phyloP scores from a whole-genome alignment of 2,329 filamentous ascomycete species.

The Colletotrichum brevisporum region DNA sequence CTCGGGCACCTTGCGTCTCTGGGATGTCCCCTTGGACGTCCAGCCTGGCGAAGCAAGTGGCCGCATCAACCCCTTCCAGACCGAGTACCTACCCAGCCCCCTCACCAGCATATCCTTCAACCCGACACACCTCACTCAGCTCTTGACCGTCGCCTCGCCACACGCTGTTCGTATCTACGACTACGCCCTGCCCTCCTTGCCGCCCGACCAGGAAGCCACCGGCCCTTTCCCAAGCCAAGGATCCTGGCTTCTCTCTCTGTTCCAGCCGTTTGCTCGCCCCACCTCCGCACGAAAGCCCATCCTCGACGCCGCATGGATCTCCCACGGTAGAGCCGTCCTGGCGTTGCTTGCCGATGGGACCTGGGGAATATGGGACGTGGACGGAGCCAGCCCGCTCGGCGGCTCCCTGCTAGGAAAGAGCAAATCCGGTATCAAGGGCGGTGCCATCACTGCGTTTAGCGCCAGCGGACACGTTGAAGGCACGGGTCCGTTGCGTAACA shows the following conservation, averaged over 20 bases:
- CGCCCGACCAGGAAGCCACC: slow-evolving; percentile 64
- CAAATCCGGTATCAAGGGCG: slow-evolving; percentile 67
- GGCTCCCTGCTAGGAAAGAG: slow-evolving; percentile 64
- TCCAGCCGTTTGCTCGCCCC: slow-evolving; percentile 67
- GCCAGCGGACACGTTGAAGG: slow-evolving; percentile 73
- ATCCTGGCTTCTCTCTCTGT: slow-evolving; percentile 75
- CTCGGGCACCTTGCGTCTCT: slow-evolving; percentile 70
- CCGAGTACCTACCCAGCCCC: slow-evolving; percentile 69
- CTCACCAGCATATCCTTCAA: slow-evolving; percentile 73
- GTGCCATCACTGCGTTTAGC: slow-evolving; percentile 71
- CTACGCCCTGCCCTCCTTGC: slow-evolving; percentile 67
- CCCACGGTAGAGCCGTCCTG: slow-evolving; percentile 71
- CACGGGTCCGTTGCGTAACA: slow-evolving; percentile 65
- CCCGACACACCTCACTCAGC: slow-evolving; percentile 69
- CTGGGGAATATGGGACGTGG: slow-evolving; percentile 78
- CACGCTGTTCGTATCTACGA: slow-evolving; percentile 75
- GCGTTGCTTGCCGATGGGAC: slow-evolving; percentile 73
- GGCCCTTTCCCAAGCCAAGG: slow-evolving; percentile 70
- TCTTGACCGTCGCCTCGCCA: slow-evolving; percentile 68
- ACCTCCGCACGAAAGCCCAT: slow-evolving; percentile 69
- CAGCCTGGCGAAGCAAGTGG: slow-evolving; percentile 47
- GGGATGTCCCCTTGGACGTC: slow-evolving; percentile 68
- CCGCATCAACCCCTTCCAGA: slow-evolving; percentile 68
- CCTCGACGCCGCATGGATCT: slow-evolving; percentile 74
- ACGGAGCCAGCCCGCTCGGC: slow-evolving; percentile 66